These are phyloP conservation scores for Hibiscus trionum DNA, from an alignment of 345 rosid species.

Conservation along the genomic window DNA sequence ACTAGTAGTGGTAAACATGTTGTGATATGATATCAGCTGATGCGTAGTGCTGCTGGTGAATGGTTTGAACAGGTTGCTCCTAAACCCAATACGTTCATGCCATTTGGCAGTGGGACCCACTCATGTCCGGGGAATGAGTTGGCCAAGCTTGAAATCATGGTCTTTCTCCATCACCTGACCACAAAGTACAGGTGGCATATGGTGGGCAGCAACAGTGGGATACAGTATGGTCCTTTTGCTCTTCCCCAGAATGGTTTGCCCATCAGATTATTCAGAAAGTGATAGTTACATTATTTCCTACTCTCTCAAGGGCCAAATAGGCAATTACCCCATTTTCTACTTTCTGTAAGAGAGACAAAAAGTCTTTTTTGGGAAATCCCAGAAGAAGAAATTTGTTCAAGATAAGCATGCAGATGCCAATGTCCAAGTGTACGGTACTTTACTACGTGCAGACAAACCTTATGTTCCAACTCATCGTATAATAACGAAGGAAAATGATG, in stretches of 20 bases:
- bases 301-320: conserved; percentile 15
- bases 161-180: conserved; percentile 82
- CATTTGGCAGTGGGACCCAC: conserved; percentile 84
- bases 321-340: neutral
- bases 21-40: neutral
- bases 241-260: conserved; percentile 83
- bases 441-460: no score
- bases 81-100: conserved; percentile 78
- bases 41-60: neutral
- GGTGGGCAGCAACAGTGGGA: conserved; percentile 44
- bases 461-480: no score
- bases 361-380: no score
- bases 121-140: conserved; percentile 87
- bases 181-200: conserved; percentile 77
- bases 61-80: conserved; percentile 50
- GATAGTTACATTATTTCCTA: neutral
- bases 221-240: conserved; percentile 82
- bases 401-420: no score
- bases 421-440: no score
- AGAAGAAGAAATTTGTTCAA: no score
- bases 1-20: neutral
- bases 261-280: conserved; percentile 40
- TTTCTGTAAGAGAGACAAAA: neutral
- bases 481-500: no score
- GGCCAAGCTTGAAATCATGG: conserved; percentile 69